Conservation (phyloP, 2,329 filamentous ascomycete species). For the Podosphaera fusca region DNA sequence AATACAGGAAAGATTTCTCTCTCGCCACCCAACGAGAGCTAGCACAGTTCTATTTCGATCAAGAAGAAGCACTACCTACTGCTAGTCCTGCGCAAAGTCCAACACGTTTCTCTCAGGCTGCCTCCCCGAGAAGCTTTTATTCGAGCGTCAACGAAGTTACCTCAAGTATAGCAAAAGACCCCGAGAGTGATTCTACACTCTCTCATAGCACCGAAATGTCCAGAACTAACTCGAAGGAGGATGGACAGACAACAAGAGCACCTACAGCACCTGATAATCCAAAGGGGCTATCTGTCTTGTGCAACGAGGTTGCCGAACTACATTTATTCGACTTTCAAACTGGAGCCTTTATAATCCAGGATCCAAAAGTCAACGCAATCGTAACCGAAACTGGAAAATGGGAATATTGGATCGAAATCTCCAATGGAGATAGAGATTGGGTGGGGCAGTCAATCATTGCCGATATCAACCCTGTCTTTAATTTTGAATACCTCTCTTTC, state of each 20-base stretch:
- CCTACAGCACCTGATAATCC: constrained; percentile 39
- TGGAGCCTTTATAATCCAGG: constrained; percentile 45
- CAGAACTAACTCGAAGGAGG: constrained; percentile 13
- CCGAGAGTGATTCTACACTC: constrained; percentile 17
- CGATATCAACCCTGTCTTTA: constrained; percentile 95
- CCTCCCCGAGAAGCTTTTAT: constrained; percentile 1
- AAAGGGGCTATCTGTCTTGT: constrained; percentile 46
- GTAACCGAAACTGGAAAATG: constrained; percentile 76
- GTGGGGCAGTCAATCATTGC: constrained; percentile 65
- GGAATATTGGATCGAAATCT: constrained; percentile 89
- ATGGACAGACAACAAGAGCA: constrained; percentile 28
- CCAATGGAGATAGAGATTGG: constrained; percentile 55
- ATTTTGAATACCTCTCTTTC: constrained; percentile 96
- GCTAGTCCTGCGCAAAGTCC: constrained; percentile 37
- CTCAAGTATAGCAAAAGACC: background rate
- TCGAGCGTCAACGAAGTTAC: background rate
- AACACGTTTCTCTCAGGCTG: constrained; percentile 15
- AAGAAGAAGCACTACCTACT: constrained; percentile 38
- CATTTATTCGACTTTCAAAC: constrained; percentile 83
- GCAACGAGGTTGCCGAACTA: constrained; percentile 57
- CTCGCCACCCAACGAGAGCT: constrained; percentile 66
- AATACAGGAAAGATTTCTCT: constrained; percentile 60
- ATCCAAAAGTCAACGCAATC: constrained; percentile 43
- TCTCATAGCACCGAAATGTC: constrained; percentile 6
- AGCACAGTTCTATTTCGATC: constrained; percentile 55